Conservation (phyloP, 2,329 filamentous ascomycete genomes). For the Dothideomycetes sp. region DNA sequence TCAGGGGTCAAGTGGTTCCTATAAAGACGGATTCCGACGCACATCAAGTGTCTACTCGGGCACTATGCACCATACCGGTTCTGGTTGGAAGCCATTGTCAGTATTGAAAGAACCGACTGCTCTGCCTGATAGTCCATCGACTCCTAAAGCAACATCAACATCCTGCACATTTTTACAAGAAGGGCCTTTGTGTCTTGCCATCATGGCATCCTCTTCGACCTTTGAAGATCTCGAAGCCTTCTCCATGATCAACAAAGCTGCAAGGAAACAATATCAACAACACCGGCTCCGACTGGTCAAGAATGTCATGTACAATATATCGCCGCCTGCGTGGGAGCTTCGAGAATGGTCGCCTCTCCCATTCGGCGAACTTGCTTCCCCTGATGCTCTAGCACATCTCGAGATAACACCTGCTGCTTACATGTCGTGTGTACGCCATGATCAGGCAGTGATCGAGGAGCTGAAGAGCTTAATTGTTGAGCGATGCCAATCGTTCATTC, state of each 20-base stretch:
- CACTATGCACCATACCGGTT: not conserved
- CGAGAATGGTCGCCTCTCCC: conserved; percentile 47
- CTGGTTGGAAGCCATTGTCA: not conserved
- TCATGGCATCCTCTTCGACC: conserved; percentile 40
- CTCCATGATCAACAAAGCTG: conserved; percentile 46
- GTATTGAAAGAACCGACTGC: not conserved
- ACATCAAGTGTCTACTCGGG: not conserved
- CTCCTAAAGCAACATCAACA: too few relatives aligned
- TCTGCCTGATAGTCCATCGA: not conserved
- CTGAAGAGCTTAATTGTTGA: conserved; percentile 49
- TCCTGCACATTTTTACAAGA: not conserved
- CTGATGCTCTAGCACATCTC: conserved; percentile 33
- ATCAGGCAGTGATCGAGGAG: conserved; percentile 44
- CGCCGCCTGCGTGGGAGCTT: conserved; percentile 51
- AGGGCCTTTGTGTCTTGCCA: conserved; percentile 39
- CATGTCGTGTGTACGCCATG: conserved; percentile 41
- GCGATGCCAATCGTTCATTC: conserved; percentile 47
- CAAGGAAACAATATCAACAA: conserved; percentile 49
- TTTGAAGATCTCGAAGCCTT: conserved; percentile 48
- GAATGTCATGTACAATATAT: conserved; percentile 42
- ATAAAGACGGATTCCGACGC: conserved; percentile 7
- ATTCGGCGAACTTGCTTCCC: conserved; percentile 6
- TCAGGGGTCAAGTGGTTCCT: not conserved
- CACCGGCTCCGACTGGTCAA: conserved; percentile 48
- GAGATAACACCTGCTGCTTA: conserved; percentile 45